phyloP scores from a whole-genome alignment of 495 filamentous ascomycete genomes.

The Filosporella fistucella region DNA sequence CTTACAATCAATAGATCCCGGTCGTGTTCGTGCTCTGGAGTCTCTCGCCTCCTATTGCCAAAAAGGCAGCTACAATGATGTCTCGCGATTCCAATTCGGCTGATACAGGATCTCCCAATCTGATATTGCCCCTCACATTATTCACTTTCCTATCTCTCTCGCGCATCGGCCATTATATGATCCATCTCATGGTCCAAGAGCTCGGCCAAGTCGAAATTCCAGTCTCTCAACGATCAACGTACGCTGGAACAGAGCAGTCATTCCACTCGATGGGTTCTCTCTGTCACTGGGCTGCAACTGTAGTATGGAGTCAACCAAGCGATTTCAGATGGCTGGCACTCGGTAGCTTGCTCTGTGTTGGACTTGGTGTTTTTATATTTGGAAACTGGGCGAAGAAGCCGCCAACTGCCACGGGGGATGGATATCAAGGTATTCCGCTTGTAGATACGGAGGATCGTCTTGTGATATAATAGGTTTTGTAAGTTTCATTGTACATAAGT shows the following conservation, averaged over 20 bases:
- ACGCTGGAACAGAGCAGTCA: constrained; percentile 36
- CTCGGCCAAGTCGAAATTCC: constrained; percentile 35
- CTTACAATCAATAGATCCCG: constrained; percentile 26
- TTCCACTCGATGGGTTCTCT: constrained; percentile 35
- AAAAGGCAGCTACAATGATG: not conserved
- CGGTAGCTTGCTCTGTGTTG: constrained; percentile 28
- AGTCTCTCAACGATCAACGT: constrained; percentile 31
- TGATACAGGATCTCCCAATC: not conserved
- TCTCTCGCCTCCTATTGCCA: constrained; percentile 17
- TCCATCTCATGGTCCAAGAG: constrained; percentile 37
- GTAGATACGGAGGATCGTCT: too few relatives aligned
- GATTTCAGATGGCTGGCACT: constrained; percentile 36
- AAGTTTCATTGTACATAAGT: too few relatives aligned
- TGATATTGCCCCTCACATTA: constrained; percentile 20
- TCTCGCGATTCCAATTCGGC: not conserved
- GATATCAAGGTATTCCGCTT: too few relatives aligned
- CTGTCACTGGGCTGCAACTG: constrained; percentile 30
- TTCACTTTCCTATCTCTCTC: constrained; percentile 37
- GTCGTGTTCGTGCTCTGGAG: constrained; percentile 32
- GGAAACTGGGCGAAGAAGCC: constrained; percentile 28
- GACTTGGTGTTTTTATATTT: constrained; percentile 29
- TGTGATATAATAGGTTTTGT: too few relatives aligned
- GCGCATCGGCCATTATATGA: constrained; percentile 34
- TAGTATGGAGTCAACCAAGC: constrained; percentile 31
- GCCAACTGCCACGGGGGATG: too few relatives aligned